Evolutionary conservation across 257 asterid species (phyloP).

Genomic region (Eucommia ulmoides): DNA sequence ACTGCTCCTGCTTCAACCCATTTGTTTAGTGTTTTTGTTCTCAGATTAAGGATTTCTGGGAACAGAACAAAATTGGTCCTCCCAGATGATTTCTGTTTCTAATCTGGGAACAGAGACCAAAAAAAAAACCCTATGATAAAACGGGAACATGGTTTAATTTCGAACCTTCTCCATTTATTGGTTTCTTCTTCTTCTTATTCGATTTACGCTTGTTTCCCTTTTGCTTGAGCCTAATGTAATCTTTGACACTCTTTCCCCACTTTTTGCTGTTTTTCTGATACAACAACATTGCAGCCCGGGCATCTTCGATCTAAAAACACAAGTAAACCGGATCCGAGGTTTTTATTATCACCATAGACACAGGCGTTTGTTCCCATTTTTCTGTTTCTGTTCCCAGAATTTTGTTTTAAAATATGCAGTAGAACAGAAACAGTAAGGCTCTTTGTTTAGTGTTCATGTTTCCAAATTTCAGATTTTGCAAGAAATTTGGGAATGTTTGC

Average conservation of each 20-base stretch:
- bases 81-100: no score
- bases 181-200: slow-evolving; percentile 38
- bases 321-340: not conserved
- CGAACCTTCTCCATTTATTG: slow-evolving; percentile 12
- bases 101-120: no score
- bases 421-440: not conserved
- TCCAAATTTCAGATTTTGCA: no score
- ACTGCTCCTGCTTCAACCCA: no score
- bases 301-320: slow-evolving; percentile 60
- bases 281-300: slow-evolving; percentile 88
- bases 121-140: slow-evolving; percentile 12
- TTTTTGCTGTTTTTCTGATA: slow-evolving; percentile 48
- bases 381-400: not conserved
- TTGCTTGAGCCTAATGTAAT: slow-evolving; percentile 38
- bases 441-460: no score
- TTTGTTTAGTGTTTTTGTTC: no score
- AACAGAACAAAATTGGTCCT: no score
- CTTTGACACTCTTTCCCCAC: slow-evolving; percentile 73
- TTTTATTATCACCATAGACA: not conserved
- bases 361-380: not conserved
- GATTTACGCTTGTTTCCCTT: slow-evolving; percentile 50
- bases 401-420: not conserved
- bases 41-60: no score
- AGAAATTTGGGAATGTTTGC: no score
- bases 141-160: slow-evolving; percentile 1